A percentile compares a stretch with the other conserved stretches of the same genome.
Evolutionary conservation across 2,329 filamentous ascomycete genomes (phyloP).

Genomic region (Fusarium annulatum): DNA sequence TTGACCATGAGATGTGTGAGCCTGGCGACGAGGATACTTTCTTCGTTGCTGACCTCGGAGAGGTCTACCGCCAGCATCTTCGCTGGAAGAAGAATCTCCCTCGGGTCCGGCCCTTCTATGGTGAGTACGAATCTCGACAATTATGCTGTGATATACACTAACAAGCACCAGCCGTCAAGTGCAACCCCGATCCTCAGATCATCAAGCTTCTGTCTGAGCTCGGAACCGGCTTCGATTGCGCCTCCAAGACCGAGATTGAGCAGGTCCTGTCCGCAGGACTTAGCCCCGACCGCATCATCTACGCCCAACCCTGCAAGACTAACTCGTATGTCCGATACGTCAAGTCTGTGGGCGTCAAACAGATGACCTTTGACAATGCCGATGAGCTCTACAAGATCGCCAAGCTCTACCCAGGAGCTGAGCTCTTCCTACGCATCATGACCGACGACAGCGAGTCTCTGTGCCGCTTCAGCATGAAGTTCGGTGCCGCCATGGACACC

Average conservation of each 20-base stretch:
- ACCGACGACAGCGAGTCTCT: constrained; percentile 96
- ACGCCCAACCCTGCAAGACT: constrained; percentile 99
- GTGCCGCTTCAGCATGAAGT: constrained; percentile 97
- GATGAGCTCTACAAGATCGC: constrained; percentile 99
- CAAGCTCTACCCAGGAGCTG: constrained; percentile 86
- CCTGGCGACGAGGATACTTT: constrained; percentile 97
- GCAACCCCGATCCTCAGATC: constrained; percentile 93
- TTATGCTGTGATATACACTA: not conserved
- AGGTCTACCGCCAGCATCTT: constrained; percentile 98
- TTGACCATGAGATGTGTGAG: constrained; percentile 89
- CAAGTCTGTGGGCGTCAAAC: constrained; percentile 83
- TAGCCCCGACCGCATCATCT: constrained; percentile 92
- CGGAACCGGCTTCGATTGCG: constrained; percentile 97
- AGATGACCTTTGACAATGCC: constrained; percentile 99
- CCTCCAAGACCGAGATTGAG: constrained; percentile 97
- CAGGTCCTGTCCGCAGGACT: constrained; percentile 86
- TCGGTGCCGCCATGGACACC: constrained; percentile 88
- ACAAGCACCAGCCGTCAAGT: constrained; percentile 83
- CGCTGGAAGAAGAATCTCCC: constrained; percentile 96
- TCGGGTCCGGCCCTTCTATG: constrained; percentile 96
- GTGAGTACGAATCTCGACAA: constrained; percentile 60
- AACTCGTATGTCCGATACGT: constrained; percentile 97
- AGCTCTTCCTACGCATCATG: constrained; percentile 92
- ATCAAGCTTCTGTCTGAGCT: constrained; percentile 87
- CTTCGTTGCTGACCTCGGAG: constrained; percentile 96